Evolutionary conservation across 192 early-diverging fungal species (phyloP).

Genomic region (Entophlyctis luteolus): DNA sequence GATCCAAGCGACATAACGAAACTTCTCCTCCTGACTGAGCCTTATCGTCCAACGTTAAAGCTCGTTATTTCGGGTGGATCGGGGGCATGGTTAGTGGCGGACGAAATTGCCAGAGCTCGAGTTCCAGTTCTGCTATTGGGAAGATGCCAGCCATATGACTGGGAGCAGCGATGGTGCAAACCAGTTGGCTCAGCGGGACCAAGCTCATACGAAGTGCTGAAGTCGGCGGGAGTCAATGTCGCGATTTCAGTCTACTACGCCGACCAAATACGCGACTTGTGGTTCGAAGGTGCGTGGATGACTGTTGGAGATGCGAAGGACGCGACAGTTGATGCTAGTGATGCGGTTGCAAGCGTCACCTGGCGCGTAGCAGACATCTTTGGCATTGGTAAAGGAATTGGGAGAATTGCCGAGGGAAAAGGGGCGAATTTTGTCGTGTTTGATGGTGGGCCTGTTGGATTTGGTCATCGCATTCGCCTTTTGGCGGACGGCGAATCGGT

Average conservation of each 20-base stretch:
- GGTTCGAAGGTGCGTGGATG: constrained; percentile 75
- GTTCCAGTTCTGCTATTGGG: constrained; percentile 65
- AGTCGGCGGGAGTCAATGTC: constrained; percentile 60
- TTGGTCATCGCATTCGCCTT: constrained; percentile 50
- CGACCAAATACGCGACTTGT: constrained; percentile 58
- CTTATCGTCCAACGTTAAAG: constrained; percentile 8
- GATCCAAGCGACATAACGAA: constrained; percentile 54
- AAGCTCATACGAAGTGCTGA: constrained; percentile 51
- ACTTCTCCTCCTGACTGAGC: constrained; percentile 55
- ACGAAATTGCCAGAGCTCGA: constrained; percentile 46
- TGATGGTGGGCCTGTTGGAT: constrained; percentile 51
- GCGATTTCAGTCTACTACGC: constrained; percentile 49
- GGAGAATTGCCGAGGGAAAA: constrained; percentile 29
- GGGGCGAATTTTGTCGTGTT: constrained; percentile 58
- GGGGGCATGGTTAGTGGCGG: constrained; percentile 64
- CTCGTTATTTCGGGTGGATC: constrained; percentile 55
- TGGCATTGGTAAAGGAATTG: constrained; percentile 20
- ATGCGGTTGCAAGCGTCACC: constrained; percentile 68
- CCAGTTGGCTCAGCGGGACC: constrained; percentile 47
- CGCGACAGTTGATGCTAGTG: constrained; percentile 43
- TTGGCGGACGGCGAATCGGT: constrained; percentile 56
- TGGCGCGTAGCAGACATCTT: constrained; percentile 67
- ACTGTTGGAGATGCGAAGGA: constrained; percentile 30
- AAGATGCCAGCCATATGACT: constrained; percentile 61
- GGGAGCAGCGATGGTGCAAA: constrained; percentile 57